Percentiles rank a stretch among this genome's conserved stretches.
phyloP scores from a whole-genome alignment of 1,284 basidiomycete genomes.

The Boletus mariae region DNA sequence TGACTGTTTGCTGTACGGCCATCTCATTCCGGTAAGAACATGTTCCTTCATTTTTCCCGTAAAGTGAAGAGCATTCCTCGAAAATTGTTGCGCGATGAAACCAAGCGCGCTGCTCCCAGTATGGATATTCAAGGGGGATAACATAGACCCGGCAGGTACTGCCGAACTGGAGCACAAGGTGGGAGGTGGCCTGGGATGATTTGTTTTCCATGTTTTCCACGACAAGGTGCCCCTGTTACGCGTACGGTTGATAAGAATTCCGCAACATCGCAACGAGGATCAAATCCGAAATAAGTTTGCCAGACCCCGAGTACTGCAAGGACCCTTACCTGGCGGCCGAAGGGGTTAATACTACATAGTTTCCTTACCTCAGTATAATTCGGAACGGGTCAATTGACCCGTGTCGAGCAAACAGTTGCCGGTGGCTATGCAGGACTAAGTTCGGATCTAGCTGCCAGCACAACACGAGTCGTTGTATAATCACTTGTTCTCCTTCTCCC shows the following conservation, averaged over 20 bases:
- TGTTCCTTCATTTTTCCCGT: conserved; percentile 5
- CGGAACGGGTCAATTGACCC: too few species aligned
- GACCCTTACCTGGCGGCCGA: conserved; percentile 8
- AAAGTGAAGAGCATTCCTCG: background rate
- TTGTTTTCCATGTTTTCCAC: conserved; percentile 26
- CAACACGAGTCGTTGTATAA: background rate
- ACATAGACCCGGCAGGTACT: conserved; percentile 7
- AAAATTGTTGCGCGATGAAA: background rate
- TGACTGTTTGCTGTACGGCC: background rate
- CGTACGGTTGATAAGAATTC: conserved; percentile 12
- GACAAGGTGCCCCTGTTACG: conserved; percentile 28
- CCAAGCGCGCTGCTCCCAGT: background rate
- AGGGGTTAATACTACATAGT: background rate
- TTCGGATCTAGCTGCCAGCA: background rate
- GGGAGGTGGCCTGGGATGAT: conserved; percentile 15
- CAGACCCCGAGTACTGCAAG: conserved; percentile 4
- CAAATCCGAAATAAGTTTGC: conserved; percentile 13
- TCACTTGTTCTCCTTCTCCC: background rate
- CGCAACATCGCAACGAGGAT: conserved; percentile 33
- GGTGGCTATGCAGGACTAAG: conserved; percentile 15
- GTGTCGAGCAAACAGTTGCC: background rate
- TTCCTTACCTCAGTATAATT: background rate
- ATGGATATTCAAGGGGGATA: conserved; percentile 20
- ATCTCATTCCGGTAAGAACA: conserved; percentile 4
- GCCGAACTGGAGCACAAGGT: conserved; percentile 2